Conservation (phyloP, 768 basidiomycete genomes). For the Coprinellus micaceus region DNA sequence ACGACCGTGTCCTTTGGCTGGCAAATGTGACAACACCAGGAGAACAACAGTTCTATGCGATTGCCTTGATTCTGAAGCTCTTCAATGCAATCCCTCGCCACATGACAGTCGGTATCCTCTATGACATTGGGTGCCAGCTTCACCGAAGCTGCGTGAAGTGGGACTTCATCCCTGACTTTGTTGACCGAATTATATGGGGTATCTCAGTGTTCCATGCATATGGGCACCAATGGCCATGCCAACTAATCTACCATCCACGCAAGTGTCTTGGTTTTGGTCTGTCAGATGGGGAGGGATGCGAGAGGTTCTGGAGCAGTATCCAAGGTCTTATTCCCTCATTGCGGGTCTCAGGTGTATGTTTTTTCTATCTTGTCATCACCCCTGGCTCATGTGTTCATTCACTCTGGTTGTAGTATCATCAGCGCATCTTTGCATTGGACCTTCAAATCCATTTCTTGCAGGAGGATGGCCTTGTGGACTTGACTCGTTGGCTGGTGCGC, state of each 20-base stretch:
- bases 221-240: slow-evolving; percentile 34
- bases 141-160: slow-evolving; percentile 18
- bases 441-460: slow-evolving; percentile 19
- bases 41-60: slow-evolving; percentile 28
- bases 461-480: slow-evolving; percentile 5
- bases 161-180: slow-evolving; percentile 19
- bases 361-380: neutral
- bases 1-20: slow-evolving; percentile 28
- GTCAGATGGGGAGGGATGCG: slow-evolving; percentile 25
- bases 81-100: slow-evolving; percentile 24
- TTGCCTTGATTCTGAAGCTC: slow-evolving; percentile 26
- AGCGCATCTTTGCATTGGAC: slow-evolving; percentile 24
- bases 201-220: slow-evolving; percentile 34
- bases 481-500: slow-evolving; percentile 14
- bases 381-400: neutral
- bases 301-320: slow-evolving; percentile 25
- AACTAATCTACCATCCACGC: slow-evolving; percentile 28
- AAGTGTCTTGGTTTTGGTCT: slow-evolving; percentile 23
- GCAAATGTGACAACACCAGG: slow-evolving; percentile 32
- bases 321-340: slow-evolving; percentile 23
- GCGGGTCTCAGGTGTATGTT: slow-evolving; percentile 24
- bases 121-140: slow-evolving; percentile 32
- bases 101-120: slow-evolving; percentile 18
- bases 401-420: slow-evolving; percentile 19
- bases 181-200: slow-evolving; percentile 21